Conservation (phyloP, 352 stramenopile genomes). For the Halophytophthora polymorphica region DNA sequence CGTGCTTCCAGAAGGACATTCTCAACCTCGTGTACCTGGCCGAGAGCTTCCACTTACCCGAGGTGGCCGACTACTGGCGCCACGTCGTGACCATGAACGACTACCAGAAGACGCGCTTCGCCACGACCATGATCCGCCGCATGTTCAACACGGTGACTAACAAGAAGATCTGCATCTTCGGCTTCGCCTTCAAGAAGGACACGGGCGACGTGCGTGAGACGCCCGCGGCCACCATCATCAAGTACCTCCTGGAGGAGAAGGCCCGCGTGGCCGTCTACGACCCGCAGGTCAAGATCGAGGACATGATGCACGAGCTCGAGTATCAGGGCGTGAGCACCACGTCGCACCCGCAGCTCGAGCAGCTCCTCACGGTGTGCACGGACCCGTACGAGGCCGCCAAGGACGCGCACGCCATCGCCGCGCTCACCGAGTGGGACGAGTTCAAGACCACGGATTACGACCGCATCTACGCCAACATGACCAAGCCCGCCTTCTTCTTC, state of each 20-base stretch:
- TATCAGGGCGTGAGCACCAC: constrained; percentile 89
- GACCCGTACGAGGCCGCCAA: constrained; percentile 92
- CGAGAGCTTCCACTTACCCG: constrained; percentile 95
- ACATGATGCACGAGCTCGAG: constrained; percentile 82
- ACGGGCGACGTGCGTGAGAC: constrained; percentile 99
- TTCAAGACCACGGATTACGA: constrained; percentile 98
- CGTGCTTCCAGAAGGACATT: constrained; percentile 88
- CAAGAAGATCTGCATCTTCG: constrained; percentile 99
- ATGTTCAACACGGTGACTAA: constrained; percentile 99
- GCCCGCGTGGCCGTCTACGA: constrained; percentile 98
- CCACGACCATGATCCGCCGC: constrained; percentile 94
- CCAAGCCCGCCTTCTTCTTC: constrained; percentile 99
- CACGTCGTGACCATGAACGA: constrained; percentile 99
- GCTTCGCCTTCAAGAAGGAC: constrained; percentile 99
- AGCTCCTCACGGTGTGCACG: constrained; percentile 62
- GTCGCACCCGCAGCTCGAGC: constrained; percentile 88
- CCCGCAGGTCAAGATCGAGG: constrained; percentile 96
- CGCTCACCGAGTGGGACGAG: constrained; percentile 99
- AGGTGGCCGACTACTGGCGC: constrained; percentile 99
- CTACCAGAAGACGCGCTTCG: constrained; percentile 99
- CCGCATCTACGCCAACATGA: constrained; percentile 95
- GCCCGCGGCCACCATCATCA: constrained; percentile 95
- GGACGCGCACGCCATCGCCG: constrained; percentile 91
- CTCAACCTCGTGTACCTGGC: constrained; percentile 99
- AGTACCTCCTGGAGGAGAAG: constrained; percentile 95